A percentile compares a stretch with the other conserved stretches of the same genome.
Evolutionary conservation across 179 eudicot genomes (phyloP).

Genomic region (Carnegiea gigantea): DNA sequence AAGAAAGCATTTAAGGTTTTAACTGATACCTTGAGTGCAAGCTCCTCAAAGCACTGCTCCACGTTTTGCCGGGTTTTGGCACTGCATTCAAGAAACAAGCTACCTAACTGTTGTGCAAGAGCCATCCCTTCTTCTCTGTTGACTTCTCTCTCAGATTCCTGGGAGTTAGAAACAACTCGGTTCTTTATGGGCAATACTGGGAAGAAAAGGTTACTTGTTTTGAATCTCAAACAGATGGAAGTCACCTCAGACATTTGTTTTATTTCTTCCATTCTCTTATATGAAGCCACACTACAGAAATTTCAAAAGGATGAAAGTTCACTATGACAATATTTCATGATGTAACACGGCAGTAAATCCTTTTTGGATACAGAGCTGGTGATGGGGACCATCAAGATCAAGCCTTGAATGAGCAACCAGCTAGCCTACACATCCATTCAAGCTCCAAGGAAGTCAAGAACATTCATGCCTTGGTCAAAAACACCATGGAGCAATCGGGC

Average conservation of each 20-base stretch:
- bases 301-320: not conserved
- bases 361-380: not conserved
- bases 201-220: not conserved
- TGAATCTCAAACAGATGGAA: not conserved
- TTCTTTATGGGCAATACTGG: not conserved
- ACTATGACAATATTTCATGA: not conserved
- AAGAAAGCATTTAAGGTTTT: not conserved
- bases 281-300: not conserved
- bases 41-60: constrained; percentile 86
- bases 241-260: not conserved
- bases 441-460: too few species aligned
- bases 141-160: constrained; percentile 93
- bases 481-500: too few species aligned
- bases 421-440: too few species aligned
- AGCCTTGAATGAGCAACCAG: too few species aligned
- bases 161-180: constrained; percentile 17
- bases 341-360: not conserved
- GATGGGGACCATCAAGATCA: too few species aligned
- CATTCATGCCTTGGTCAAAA: too few species aligned
- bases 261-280: not conserved
- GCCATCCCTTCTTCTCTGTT: constrained; percentile 84
- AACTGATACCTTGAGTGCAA: constrained; percentile 72
- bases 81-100: constrained; percentile 83
- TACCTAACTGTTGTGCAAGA: constrained; percentile 79
- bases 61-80: constrained; percentile 93